These are phyloP conservation scores for Quercus phellos DNA, from an alignment of 331 rosid genomes.

Conservation along the genomic window DNA sequence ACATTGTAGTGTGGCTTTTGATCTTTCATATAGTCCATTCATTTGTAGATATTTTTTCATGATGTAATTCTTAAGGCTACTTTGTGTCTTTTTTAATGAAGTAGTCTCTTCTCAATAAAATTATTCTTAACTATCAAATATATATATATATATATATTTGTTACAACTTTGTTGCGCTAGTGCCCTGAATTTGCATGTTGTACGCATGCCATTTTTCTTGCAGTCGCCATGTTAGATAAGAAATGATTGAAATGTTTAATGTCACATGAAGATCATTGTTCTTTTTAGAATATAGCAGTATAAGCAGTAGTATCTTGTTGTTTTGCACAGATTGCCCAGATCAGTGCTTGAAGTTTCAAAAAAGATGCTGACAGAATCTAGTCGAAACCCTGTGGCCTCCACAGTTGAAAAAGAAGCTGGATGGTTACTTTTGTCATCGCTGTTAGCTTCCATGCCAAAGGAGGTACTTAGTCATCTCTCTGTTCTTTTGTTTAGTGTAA, in stretches of 20 bases:
- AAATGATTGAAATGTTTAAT: not conserved
- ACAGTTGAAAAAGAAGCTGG: slow-evolving; percentile 91
- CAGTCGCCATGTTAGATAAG: not conserved
- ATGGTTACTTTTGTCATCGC: slow-evolving; percentile 90
- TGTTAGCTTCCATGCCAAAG: slow-evolving; percentile 81
- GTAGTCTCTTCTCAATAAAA: too few species aligned
- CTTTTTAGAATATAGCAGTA: not conserved
- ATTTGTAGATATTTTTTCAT: too few species aligned
- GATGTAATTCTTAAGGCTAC: too few species aligned
- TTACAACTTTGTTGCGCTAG: not conserved
- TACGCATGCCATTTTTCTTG: not conserved
- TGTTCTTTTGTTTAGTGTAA: slow-evolving; percentile 9
- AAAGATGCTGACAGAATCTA: slow-evolving; percentile 72
- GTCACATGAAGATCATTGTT: not conserved
- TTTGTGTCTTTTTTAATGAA: too few species aligned
- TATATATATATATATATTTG: too few species aligned
- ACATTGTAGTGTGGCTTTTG: too few species aligned
- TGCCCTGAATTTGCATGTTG: not conserved
- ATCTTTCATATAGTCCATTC: too few species aligned
- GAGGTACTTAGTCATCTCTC: slow-evolving; percentile 50
- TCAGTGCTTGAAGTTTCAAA: slow-evolving; percentile 81
- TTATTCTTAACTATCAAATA: too few species aligned
- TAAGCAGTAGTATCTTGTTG: slow-evolving; percentile 1
- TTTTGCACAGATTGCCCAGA: slow-evolving; percentile 66
- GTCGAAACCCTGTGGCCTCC: slow-evolving; percentile 69